Percentiles rank a stretch among this genome's conserved stretches.
Evolutionary conservation across 1,139 yeast species (phyloP).

Genomic region (Geotrichum citri-aurantii): DNA sequence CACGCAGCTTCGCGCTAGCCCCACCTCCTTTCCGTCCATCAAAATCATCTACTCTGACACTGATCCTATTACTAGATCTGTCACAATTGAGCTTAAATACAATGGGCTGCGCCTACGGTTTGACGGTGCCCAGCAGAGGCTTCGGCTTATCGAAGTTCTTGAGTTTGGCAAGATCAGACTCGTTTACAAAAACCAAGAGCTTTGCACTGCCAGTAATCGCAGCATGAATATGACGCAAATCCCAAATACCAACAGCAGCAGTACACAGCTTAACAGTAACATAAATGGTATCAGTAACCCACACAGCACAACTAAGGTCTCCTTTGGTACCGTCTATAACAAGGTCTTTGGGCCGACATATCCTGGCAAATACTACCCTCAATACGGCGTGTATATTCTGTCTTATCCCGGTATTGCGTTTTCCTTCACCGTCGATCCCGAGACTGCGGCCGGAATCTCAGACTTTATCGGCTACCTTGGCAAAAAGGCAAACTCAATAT

Average conservation of each 20-base stretch:
- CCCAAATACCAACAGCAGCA: neutral
- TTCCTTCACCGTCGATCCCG: slow-evolving; percentile 24
- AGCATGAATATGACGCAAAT: slow-evolving; percentile 34
- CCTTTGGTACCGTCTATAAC: slow-evolving; percentile 23
- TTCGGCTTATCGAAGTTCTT: slow-evolving; percentile 28
- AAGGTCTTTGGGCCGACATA: slow-evolving; percentile 35
- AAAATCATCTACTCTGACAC: slow-evolving; percentile 25
- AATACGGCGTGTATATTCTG: slow-evolving; percentile 23
- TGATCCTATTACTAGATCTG: slow-evolving; percentile 22
- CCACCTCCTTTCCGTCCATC: slow-evolving; percentile 27
- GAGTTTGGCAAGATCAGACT: slow-evolving; percentile 27
- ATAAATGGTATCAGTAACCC: neutral
- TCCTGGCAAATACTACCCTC: slow-evolving; percentile 25
- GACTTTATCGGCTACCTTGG: slow-evolving; percentile 21
- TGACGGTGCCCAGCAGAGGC: slow-evolving; percentile 27
- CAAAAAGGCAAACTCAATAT: slow-evolving; percentile 14
- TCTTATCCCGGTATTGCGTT: slow-evolving; percentile 35
- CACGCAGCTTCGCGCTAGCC: slow-evolving; percentile 23
- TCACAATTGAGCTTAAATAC: slow-evolving; percentile 25
- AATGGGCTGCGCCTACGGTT: slow-evolving; percentile 30
- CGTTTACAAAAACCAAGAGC: slow-evolving; percentile 22
- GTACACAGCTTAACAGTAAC: neutral
- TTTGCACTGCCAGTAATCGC: neutral
- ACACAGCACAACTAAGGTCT: neutral
- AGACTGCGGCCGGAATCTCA: slow-evolving; percentile 11